Base-by-base conservation (phyloP, 352 stramenopile genomes). In the Globisporangium alternatum region DNA sequence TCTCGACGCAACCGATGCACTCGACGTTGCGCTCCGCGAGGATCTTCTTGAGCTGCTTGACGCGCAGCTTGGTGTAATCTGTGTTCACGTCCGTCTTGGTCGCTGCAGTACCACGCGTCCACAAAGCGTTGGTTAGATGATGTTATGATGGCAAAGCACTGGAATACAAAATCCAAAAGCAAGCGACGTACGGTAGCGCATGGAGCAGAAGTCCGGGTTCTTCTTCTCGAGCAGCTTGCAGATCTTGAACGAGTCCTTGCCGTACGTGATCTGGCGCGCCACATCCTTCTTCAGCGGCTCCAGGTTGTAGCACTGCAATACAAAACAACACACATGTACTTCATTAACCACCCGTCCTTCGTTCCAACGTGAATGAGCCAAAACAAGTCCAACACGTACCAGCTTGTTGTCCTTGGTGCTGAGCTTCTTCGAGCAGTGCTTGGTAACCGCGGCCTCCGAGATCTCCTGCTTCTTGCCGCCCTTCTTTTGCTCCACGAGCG, bases 1-100 rank as follows among this genome's bases (percentile, higher is more conserved):
- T 98, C 73, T 98, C 95, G 30, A 98, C 80, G 66, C 95, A 98
- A 35, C 91, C 92, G 45, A 96, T 77, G 75, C 95, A 98, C 70
- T 93, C 81, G 54, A 98, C 83, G 58, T 95, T 96, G 69, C 94
- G 89, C 65, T 98, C 93, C 37, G 65, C 75, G 41, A 98, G 74
- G 64, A 98, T 98, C 74, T 96, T 91, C 74, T 96, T 97, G 48
- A 98, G 86, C 71, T 98, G 84, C 88, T 97, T 98, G 37, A 98
- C 94, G 63, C 93, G 90, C 71, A 98, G 74, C 78, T 97, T 98
- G 41, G 78, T 89, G 84, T 98, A 98, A 68, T 98, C 91, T 70
- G 94, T 98, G 76, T 91, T 94, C 62, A 89, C 88, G 54, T 98
- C 92, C 56, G 96, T 91, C 80, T 98, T 98, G 64, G 98, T 84